Evolutionary conservation across 345 rosid species (phyloP), one percentile per base, ranked within the genome.

Genomic region (Balakata baccata): DNA sequence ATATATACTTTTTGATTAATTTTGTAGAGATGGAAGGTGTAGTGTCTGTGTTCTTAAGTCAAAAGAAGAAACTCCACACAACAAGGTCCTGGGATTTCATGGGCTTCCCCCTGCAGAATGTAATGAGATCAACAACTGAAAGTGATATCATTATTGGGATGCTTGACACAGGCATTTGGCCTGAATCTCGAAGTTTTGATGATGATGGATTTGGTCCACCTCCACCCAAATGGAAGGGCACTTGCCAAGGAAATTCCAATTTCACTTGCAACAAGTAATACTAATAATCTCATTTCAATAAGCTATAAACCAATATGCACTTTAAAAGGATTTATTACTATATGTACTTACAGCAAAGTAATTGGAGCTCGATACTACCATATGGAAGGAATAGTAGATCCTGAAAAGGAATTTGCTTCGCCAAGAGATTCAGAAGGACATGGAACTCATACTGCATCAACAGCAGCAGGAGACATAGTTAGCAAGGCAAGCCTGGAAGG

Each of bases 381-480:
- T 2, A 54, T 16, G 25, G 20, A 53, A 5, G 25, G 29, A 54
- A 3, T 11, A 9, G 5, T 73, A 12, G 41, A 18, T 23, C 4
- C 41, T 7, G 45, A 9, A 29, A 29, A 29, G 1, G 70, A 73
- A 51, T 3, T 73, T 54, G 22, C 8, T 9, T 73, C 70, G 7
- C 76, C 76, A 53, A 52, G 69, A 64, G 64, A 73, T 49, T n/a
- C 76, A 52, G 23, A 20, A 12, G 76, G 76, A 9, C 76, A 73
- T 39, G 76, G 76, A 11, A 51, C 69, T 51, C 76, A 63, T 16
- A 73, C 69, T n/a, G 69, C 69, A 63, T 73, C 76, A 51, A 73
- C 63, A 17, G 70, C 76, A 22, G 76, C 70, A 39, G 76, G 70
- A 17, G 34, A 39, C 17, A 2, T 52, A 11, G 76, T 73, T n/a